phyloP scores from a whole-genome alignment of 2,329 filamentous ascomycete species.

The Fusarium devonianum region DNA sequence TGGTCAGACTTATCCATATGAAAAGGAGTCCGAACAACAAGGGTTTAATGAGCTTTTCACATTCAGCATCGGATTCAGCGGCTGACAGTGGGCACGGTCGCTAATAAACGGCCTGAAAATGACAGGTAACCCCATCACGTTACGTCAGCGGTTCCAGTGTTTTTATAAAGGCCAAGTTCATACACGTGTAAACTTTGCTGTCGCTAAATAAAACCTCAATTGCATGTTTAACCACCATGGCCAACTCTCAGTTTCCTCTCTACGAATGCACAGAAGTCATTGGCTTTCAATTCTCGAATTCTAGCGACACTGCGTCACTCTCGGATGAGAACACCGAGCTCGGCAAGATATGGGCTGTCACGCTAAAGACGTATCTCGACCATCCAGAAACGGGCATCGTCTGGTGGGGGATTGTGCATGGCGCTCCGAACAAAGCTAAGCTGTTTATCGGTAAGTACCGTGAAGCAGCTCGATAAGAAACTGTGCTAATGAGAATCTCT shows the following conservation, averaged over 20 bases:
- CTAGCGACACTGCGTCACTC: neutral
- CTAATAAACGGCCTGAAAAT: too few relatives aligned
- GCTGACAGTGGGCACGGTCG: too few relatives aligned
- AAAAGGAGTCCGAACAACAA: too few relatives aligned
- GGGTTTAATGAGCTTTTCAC: too few relatives aligned
- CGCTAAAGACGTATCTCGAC: constrained; percentile 12
- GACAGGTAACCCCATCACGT: too few relatives aligned
- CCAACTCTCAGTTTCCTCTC: constrained; percentile 1
- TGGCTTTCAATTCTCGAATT: constrained; percentile 3
- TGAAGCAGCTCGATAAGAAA: neutral
- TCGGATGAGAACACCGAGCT: constrained; percentile 5
- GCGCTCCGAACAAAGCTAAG: constrained; percentile 3
- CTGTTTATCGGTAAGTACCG: constrained; percentile 17
- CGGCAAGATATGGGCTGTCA: constrained; percentile 17
- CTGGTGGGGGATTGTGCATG: constrained; percentile 15
- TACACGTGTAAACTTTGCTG: too few relatives aligned
- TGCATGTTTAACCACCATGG: too few relatives aligned
- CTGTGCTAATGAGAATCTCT: neutral
- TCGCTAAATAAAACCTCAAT: too few relatives aligned
- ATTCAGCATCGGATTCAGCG: too few relatives aligned
- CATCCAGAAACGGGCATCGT: constrained; percentile 14
- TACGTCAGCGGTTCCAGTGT: too few relatives aligned
- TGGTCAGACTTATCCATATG: too few relatives aligned
- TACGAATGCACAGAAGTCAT: constrained; percentile 14
- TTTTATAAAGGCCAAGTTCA: too few relatives aligned